Evolutionary conservation across 179 eudicot species (phyloP).

Genomic region (Pouteria campechiana): DNA sequence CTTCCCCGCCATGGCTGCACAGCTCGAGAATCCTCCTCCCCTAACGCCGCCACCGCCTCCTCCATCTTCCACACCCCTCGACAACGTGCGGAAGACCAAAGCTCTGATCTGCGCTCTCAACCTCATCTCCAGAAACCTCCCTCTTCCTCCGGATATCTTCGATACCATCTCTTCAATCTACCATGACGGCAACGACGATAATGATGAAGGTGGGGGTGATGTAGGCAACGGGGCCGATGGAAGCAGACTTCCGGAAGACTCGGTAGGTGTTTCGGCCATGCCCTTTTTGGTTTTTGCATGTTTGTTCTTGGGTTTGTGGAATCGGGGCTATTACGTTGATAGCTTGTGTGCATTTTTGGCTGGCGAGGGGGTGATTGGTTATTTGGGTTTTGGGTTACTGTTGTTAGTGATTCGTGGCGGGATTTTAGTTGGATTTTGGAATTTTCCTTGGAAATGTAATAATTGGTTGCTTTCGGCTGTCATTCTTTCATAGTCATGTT

Average conservation of each 20-base stretch:
- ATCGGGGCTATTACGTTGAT: no score
- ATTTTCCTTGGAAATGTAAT: neutral
- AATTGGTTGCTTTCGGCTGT: neutral
- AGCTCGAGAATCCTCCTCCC: constrained; percentile 22
- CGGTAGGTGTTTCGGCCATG: no score
- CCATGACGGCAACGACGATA: constrained; percentile 1
- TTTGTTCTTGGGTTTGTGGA: no score
- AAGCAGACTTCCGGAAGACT: no score
- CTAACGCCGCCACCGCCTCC: constrained; percentile 2
- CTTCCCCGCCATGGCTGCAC: constrained; percentile 54
- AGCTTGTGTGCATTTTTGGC: no score
- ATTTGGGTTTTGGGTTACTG: no score
- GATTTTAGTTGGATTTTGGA: neutral
- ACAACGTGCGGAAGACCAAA: constrained; percentile 52
- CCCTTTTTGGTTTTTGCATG: no score
- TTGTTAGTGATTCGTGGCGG: no score
- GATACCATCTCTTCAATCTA: constrained; percentile 65
- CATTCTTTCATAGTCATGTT: neutral
- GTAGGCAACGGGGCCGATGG: constrained; percentile 1
- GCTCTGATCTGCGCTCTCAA: constrained; percentile 85
- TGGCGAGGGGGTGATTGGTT: no score
- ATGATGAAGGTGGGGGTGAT: constrained; percentile 1
- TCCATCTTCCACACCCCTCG: neutral
- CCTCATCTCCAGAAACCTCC: constrained; percentile 86
- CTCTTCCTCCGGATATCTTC: constrained; percentile 69